Evolutionary conservation across 208 protist species (phyloP).

Genomic region (Phytomonas francai): DNA sequence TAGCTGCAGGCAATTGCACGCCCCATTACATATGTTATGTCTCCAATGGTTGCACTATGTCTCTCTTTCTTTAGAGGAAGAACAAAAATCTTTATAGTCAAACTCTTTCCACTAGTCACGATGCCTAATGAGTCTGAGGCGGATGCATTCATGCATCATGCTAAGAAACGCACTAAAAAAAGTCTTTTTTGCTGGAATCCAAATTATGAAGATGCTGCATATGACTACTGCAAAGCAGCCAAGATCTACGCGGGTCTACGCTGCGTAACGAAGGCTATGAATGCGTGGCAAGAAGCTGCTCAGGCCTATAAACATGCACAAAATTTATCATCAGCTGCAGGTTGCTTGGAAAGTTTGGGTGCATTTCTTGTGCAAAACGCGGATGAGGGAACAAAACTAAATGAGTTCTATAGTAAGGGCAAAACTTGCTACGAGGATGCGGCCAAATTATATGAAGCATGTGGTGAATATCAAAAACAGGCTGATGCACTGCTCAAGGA

Average conservation of each 20-base stretch:
- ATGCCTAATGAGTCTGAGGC: slow-evolving; percentile 29
- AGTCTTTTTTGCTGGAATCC: slow-evolving; percentile 39
- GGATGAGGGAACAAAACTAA: neutral
- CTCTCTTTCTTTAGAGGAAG: slow-evolving; percentile 1
- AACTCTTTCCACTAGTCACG: neutral
- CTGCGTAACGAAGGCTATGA: slow-evolving; percentile 26
- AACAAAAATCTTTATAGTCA: slow-evolving; percentile 13
- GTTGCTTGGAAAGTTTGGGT: slow-evolving; percentile 36
- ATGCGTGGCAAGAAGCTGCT: slow-evolving; percentile 34
- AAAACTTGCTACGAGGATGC: slow-evolving; percentile 32
- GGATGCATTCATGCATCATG: slow-evolving; percentile 40
- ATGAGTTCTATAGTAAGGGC: slow-evolving; percentile 11
- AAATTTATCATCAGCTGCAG: slow-evolving; percentile 40
- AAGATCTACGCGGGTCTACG: slow-evolving; percentile 50
- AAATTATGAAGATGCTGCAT: slow-evolving; percentile 50
- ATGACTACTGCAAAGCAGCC: slow-evolving; percentile 62
- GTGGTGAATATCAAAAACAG: slow-evolving; percentile 21
- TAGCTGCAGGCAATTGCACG: neutral
- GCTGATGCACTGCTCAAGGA: slow-evolving; percentile 25
- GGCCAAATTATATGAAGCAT: slow-evolving; percentile 17
- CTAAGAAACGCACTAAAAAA: slow-evolving; percentile 46
- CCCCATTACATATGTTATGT: neutral
- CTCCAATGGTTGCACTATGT: neutral
- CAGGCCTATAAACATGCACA: slow-evolving; percentile 38
- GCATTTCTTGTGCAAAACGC: slow-evolving; percentile 14